Conservation (phyloP, 352 stramenopile species). For the Phytophthora citricola region DNA sequence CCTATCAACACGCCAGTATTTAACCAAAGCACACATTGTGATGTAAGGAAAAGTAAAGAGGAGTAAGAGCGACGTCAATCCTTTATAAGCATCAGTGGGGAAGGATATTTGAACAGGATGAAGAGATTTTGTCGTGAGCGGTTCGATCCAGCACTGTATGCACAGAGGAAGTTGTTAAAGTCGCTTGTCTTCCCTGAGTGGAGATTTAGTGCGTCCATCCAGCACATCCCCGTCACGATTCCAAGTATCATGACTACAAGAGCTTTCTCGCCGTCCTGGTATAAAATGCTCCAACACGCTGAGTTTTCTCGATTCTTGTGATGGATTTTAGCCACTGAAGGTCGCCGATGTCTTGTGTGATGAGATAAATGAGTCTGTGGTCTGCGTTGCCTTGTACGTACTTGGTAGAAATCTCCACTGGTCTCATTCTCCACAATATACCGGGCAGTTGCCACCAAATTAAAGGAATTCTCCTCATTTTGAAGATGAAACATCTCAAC, state of each 20-base stretch:
- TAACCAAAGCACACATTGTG: background rate
- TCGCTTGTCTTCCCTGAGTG: slow-evolving; percentile 20
- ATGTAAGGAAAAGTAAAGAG: slow-evolving; percentile 39
- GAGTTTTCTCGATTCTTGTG: slow-evolving; percentile 12
- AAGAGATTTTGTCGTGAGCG: slow-evolving; percentile 68
- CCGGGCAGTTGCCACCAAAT: slow-evolving; percentile 16
- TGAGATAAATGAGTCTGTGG: background rate
- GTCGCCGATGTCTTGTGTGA: slow-evolving; percentile 8
- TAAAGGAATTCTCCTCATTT: slow-evolving; percentile 16
- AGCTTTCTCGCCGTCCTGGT: slow-evolving; percentile 49
- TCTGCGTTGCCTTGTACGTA: slow-evolving; percentile 28
- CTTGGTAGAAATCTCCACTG: slow-evolving; percentile 69
- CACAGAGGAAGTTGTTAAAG: slow-evolving; percentile 46
- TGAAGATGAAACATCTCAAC: slow-evolving; percentile 37
- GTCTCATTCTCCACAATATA: slow-evolving; percentile 66
- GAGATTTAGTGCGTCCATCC: slow-evolving; percentile 71
- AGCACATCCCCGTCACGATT: slow-evolving; percentile 63
- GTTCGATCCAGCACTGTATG: slow-evolving; percentile 60
- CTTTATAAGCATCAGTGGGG: background rate
- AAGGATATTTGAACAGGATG: slow-evolving; percentile 84
- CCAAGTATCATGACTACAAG: slow-evolving; percentile 57
- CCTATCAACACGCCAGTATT: slow-evolving; percentile 64
- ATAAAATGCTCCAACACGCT: slow-evolving; percentile 21
- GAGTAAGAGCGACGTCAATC: background rate
- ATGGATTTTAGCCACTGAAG: slow-evolving; percentile 24